A percentile compares a stretch with the other conserved stretches of the same genome.
phyloP scores from a whole-genome alignment of 352 stramenopile genomes.

The Discostella stelligera region DNA sequence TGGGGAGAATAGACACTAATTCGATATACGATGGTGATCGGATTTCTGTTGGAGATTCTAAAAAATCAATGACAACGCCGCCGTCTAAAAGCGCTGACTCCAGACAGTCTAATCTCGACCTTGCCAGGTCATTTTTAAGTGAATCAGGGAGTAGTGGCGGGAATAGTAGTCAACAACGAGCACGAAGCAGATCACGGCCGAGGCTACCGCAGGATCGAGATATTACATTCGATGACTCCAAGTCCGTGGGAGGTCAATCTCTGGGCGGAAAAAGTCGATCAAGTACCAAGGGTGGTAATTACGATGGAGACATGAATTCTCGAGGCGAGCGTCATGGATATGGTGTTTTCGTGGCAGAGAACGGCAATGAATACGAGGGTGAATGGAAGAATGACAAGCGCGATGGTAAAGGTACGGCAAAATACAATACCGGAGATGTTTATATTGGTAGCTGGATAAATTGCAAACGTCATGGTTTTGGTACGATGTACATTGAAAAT shows the following conservation, averaged over 20 bases:
- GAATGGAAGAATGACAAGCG: conserved; percentile 88
- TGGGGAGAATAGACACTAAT: conserved; percentile 22
- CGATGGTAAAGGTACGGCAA: conserved; percentile 82
- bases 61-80: conserved; percentile 9
- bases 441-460: conserved; percentile 53
- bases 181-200: conserved; percentile 37
- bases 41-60: conserved; percentile 17
- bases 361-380: conserved; percentile 88
- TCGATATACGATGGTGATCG: conserved; percentile 13
- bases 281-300: conserved; percentile 35
- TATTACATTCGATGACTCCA: conserved; percentile 40
- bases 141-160: conserved; percentile 3
- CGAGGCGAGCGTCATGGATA: conserved; percentile 73
- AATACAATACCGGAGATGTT: conserved; percentile 54
- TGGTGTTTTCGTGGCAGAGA: conserved; percentile 86
- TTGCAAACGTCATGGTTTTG: conserved; percentile 48
- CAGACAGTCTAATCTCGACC: conserved; percentile 50
- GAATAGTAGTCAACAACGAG: conserved; percentile 5
- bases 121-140: conserved; percentile 44
- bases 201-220: conserved; percentile 45
- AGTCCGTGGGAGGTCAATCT: conserved; percentile 38
- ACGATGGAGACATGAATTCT: conserved; percentile 49
- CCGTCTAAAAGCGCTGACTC: conserved; percentile 21
- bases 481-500: conserved; percentile 55
- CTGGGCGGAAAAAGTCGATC: conserved; percentile 35